phyloP scores from a whole-genome alignment of 2,329 filamentous ascomycete genomes.

The Mycosphaerelloides madeirae region DNA sequence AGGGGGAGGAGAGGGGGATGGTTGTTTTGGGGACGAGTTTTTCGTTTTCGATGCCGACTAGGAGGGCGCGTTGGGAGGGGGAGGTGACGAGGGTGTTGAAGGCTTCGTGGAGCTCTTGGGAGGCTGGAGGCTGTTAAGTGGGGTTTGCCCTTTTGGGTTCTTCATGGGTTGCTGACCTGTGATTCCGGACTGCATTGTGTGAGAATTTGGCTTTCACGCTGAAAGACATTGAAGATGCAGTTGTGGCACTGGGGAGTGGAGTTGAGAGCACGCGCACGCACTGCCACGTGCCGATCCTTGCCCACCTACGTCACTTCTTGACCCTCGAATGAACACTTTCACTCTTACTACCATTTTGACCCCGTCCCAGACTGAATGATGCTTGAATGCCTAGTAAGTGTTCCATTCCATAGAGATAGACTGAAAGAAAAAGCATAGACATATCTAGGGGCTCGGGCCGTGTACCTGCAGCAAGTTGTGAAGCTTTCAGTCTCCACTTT shows the following conservation, averaged over 20 bases:
- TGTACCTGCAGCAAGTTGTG: conserved; percentile 5
- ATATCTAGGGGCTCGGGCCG: conserved; percentile 6
- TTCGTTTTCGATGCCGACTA: conserved; percentile 67
- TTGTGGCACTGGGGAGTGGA: no score
- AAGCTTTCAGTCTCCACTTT: neutral
- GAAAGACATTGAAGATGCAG: neutral
- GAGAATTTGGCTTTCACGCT: neutral
- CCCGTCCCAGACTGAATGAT: no score
- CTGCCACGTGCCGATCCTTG: no score
- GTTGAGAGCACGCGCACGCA: no score
- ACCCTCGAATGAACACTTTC: no score
- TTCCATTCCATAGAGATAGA: no score
- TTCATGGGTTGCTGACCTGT: conserved; percentile 58
- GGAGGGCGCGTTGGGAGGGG: conserved; percentile 60
- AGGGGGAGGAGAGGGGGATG: conserved; percentile 47
- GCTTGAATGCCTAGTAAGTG: no score
- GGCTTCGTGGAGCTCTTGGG: conserved; percentile 68
- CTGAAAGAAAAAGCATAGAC: no score
- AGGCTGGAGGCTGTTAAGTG: conserved; percentile 53
- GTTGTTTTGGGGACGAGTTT: conserved; percentile 58
- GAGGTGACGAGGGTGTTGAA: conserved; percentile 66
- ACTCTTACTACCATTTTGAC: no score
- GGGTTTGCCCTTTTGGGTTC: no score
- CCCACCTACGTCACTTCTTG: no score
- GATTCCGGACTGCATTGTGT: conserved; percentile 72